Evolutionary conservation across 306 rosid genomes (phyloP).

Genomic region (Malus sieversii): DNA sequence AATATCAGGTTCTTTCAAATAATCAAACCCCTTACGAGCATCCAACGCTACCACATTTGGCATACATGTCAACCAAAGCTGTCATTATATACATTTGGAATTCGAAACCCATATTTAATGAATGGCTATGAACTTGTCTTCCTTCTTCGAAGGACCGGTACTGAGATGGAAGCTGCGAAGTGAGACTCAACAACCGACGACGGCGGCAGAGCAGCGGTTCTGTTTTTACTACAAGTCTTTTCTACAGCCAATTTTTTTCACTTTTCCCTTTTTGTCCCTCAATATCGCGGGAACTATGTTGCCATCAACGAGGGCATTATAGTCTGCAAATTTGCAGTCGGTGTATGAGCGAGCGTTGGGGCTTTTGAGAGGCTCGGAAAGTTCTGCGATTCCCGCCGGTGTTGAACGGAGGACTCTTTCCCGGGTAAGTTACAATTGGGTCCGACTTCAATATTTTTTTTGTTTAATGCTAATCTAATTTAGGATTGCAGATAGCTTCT

Average conservation of each 20-base stretch:
- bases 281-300: too few relatives aligned
- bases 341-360: background rate
- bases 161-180: slow-evolving; percentile 12
- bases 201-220: too few relatives aligned
- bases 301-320: too few relatives aligned
- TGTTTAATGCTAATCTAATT: background rate
- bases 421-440: background rate
- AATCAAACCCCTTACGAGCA: slow-evolving; percentile 65
- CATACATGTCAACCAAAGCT: slow-evolving; percentile 80
- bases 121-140: slow-evolving; percentile 61
- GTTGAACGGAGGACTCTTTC: background rate
- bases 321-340: background rate
- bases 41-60: slow-evolving; percentile 58
- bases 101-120: slow-evolving; percentile 65
- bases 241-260: too few relatives aligned
- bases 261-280: too few relatives aligned
- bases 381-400: background rate
- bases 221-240: too few relatives aligned
- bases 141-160: slow-evolving; percentile 42
- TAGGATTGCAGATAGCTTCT: background rate
- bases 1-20: slow-evolving; percentile 55
- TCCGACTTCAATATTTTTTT: background rate
- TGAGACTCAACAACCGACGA: slow-evolving; percentile 22
- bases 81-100: slow-evolving; percentile 58
- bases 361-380: background rate